Percentiles rank a stretch among this genome's conserved stretches.
phyloP scores from a whole-genome alignment of 192 early-diverging fungal genomes.

The Coemansia umbellata region DNA sequence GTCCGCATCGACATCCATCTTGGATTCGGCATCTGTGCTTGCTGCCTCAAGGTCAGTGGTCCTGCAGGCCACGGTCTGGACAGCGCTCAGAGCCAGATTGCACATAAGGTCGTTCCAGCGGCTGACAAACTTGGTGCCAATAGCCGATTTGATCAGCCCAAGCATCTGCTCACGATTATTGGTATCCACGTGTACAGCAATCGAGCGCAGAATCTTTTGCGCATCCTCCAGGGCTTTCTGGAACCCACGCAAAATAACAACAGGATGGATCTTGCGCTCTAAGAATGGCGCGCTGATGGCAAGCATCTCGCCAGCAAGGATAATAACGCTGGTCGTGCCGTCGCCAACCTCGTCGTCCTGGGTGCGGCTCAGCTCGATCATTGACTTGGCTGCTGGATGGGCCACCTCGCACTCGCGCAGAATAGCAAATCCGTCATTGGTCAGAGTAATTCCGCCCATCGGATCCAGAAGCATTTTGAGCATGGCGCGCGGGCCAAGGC shows the following conservation, averaged over 20 bases:
- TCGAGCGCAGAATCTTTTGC: constrained; percentile 76
- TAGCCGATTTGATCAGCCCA: constrained; percentile 81
- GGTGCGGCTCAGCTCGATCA: constrained; percentile 98
- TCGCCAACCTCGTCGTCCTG: constrained; percentile 99
- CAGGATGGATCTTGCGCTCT: constrained; percentile 97
- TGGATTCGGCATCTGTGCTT: background rate
- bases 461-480: constrained; percentile 99
- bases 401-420: constrained; percentile 97
- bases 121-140: constrained; percentile 96
- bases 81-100: constrained; percentile 89
- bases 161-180: constrained; percentile 87
- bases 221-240: constrained; percentile 94
- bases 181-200: constrained; percentile 81
- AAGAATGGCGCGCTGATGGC: constrained; percentile 87
- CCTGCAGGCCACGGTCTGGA: constrained; percentile 77
- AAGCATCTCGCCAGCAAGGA: constrained; percentile 96
- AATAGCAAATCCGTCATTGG: constrained; percentile 99
- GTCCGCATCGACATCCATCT: background rate
- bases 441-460: constrained; percentile 98
- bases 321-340: constrained; percentile 98
- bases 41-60: constrained; percentile 17
- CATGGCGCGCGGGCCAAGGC: constrained; percentile 97
- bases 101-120: constrained; percentile 99
- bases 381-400: constrained; percentile 99
- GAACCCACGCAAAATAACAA: constrained; percentile 91